Conservation (phyloP, 495 filamentous ascomycete species). For the Patellaria atrata region DNA sequence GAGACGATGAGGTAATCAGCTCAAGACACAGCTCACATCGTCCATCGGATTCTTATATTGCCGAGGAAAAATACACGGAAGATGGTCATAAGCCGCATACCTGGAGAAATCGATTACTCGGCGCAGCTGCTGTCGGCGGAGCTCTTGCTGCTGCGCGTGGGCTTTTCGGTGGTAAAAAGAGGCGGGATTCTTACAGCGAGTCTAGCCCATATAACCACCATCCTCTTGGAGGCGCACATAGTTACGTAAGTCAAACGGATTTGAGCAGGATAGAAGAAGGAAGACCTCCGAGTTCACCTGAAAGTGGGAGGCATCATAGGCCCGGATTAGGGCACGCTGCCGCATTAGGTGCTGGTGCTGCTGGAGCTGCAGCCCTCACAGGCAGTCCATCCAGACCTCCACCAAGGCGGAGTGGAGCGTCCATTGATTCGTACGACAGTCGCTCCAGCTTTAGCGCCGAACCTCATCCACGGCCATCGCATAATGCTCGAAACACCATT, state of each 20-base stretch:
- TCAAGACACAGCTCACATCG: slow-evolving; percentile 20
- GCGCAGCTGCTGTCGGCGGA: slow-evolving; percentile 51
- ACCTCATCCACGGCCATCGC: slow-evolving; percentile 21
- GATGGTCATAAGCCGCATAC: slow-evolving; percentile 14
- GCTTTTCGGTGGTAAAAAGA: slow-evolving; percentile 39
- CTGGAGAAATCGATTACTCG: slow-evolving; percentile 50
- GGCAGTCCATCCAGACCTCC: slow-evolving; percentile 13
- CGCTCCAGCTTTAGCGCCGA: slow-evolving; percentile 19
- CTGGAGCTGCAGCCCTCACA: slow-evolving; percentile 18
- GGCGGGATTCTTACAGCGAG: slow-evolving; percentile 43
- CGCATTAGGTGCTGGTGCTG: slow-evolving; percentile 27
- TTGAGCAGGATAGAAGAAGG: slow-evolving; percentile 30
- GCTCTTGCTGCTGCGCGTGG: slow-evolving; percentile 50
- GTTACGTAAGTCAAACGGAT: slow-evolving; percentile 24
- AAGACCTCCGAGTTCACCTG: slow-evolving; percentile 24
- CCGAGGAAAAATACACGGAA: slow-evolving; percentile 22
- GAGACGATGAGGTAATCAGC: slow-evolving; percentile 18
- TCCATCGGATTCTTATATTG: slow-evolving; percentile 16
- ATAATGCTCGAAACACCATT: slow-evolving; percentile 46
- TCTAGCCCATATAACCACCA: slow-evolving; percentile 30
- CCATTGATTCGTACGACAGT: slow-evolving; percentile 22
- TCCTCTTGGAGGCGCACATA: slow-evolving; percentile 19
- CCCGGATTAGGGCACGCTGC: no score
- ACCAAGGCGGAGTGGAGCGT: slow-evolving; percentile 28
- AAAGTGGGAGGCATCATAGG: slow-evolving; percentile 25